Evolutionary conservation across 345 rosid species (phyloP), one percentile per base, ranked within the genome.

Genomic region (Sonneratia caseolaris): DNA sequence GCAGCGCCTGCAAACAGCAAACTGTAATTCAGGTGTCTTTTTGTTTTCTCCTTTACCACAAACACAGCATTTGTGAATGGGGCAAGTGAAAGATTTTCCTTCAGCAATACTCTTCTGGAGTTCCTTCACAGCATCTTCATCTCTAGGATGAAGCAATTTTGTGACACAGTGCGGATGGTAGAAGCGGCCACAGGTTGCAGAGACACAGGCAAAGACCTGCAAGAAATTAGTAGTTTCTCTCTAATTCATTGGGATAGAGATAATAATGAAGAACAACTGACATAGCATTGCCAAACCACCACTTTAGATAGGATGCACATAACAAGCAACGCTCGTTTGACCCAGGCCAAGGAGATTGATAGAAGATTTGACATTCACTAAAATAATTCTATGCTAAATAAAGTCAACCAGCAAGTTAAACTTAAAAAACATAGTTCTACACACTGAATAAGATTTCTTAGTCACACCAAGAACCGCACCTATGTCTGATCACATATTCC

Each of bases 1-100:
- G 74, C 99, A 95, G 27, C 97, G 93, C 80, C 97, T 85, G 78
- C 99, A 95, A 38, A 92, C 83, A 77, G 99, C 92, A 84, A 92
- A 86, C 57, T 92, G 99, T 76, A 89, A 73, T 27, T 87, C 78
- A 42, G 14, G 5, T 22, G 71, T 83, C 76, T 82, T 77, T 86
- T 87, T 90, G 72, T 85, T 81, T 82, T 95, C 97, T 71, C 81
- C 87, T 66, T 76, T 83, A 77, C 79, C 81, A 78, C 99, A 95
- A 73, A 81, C 86, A 78, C 67, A 70, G 76, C 99, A 95, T 78
- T 90, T 92, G 78, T 95, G 99, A 68, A 84, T 74, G 67, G 99
- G 96, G 73, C 99, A 92, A 22, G 89, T 81, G 83, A 86, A 88
- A 68, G 70, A 68, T 74, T 88, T 89, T 66, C 99, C 96, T 2